Conservation (phyloP, 1,284 basidiomycete genomes). For the Vanrija humicola region DNA sequence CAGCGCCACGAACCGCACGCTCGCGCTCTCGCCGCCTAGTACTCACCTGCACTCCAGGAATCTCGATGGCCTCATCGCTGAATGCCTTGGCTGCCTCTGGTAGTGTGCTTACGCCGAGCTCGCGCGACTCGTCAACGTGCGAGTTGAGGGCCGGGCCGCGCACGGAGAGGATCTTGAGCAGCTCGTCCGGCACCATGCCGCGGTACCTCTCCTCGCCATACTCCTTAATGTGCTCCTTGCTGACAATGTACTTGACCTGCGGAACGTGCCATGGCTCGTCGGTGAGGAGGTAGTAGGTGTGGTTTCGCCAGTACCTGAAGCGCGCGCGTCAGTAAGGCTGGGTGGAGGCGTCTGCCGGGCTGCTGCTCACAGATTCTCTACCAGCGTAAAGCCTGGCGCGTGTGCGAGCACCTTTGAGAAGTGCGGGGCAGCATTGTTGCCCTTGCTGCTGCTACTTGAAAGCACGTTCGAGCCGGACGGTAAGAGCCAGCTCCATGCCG, state of each 20-base stretch:
- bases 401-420: constrained; percentile 18
- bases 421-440: too few species aligned
- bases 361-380: constrained; percentile 23
- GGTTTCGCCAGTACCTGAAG: constrained; percentile 30
- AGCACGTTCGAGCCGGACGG: too few species aligned
- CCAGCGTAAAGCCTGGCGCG: constrained; percentile 24
- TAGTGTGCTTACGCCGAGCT: constrained; percentile 15
- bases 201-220: background rate
- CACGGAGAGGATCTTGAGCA: constrained; percentile 14
- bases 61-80: constrained; percentile 8
- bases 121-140: constrained; percentile 12
- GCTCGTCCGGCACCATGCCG: constrained; percentile 1
- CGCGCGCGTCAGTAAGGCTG: background rate
- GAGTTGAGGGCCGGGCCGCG: constrained; percentile 7
- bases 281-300: constrained; percentile 29
- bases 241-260: constrained; percentile 52
- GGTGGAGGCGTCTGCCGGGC: background rate
- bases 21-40: background rate
- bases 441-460: too few species aligned
- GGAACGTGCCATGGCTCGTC: constrained; percentile 56
- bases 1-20: background rate
- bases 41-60: constrained; percentile 22
- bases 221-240: too few species aligned
- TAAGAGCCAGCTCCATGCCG: too few species aligned
- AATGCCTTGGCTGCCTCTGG: constrained; percentile 14